phyloP scores from a whole-genome alignment of 768 basidiomycete genomes.

The Multifurca ochricompacta region DNA sequence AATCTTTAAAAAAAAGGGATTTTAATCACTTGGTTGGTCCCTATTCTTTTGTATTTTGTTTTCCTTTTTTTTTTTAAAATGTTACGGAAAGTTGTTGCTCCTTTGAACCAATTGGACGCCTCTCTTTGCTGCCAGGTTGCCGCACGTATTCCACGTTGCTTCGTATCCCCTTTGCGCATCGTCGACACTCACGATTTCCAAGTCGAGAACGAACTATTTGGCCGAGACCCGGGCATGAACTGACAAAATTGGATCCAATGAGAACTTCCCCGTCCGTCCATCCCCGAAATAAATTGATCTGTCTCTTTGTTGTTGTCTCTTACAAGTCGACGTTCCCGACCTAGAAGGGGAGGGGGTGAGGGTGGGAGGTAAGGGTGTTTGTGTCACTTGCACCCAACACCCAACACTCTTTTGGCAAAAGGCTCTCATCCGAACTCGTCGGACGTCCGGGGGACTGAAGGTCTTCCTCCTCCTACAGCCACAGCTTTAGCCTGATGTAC shows the following conservation, averaged over 20 bases:
- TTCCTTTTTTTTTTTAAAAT: not conserved
- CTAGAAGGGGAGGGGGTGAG: too few relatives aligned
- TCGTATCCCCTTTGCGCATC: not conserved
- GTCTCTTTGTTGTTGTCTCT: too few relatives aligned
- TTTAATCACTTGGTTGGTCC: too few relatives aligned
- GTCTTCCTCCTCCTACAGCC: not conserved
- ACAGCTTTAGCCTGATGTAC: not conserved
- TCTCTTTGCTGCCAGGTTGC: slow-evolving; percentile 1
- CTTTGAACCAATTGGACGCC: too few relatives aligned
- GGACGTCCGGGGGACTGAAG: not conserved
- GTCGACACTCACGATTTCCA: slow-evolving; percentile 1
- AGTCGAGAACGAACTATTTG: not conserved
- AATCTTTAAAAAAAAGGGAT: too few relatives aligned
- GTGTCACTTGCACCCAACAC: not conserved
- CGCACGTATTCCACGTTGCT: slow-evolving; percentile 16
- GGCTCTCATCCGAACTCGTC: slow-evolving; percentile 6
- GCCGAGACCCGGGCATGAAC: slow-evolving; percentile 1
- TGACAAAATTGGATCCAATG: slow-evolving; percentile 5
- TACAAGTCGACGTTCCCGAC: too few relatives aligned
- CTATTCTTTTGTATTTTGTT: not conserved
- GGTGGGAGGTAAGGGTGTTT: too few relatives aligned
- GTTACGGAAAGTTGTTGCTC: too few relatives aligned
- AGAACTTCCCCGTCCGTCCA: not conserved
- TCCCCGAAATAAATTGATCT: too few relatives aligned
- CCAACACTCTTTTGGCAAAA: slow-evolving; percentile 8